Percentiles rank a stretch among this genome's conserved stretches.
Conservation (phyloP, 176 grass and related monocot genomes). For the Puya raimondii region DNA sequence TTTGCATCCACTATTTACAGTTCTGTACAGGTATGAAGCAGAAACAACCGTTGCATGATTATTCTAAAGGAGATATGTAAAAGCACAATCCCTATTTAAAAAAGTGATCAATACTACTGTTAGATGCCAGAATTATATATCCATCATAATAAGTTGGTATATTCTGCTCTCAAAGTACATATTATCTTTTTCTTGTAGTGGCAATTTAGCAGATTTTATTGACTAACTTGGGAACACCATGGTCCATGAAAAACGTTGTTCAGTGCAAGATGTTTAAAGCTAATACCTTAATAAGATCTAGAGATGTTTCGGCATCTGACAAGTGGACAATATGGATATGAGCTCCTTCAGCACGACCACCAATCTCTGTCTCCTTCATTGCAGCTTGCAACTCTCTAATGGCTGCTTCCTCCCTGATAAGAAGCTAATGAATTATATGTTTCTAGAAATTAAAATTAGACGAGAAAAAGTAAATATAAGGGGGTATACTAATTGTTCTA, state of each 20-base stretch:
- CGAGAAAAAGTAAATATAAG: too few species aligned
- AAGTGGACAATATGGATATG: conserved; percentile 93
- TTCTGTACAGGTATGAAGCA: too few species aligned
- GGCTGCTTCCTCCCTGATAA: conserved; percentile 78
- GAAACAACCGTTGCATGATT: too few species aligned
- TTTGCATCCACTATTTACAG: too few species aligned
- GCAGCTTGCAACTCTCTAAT: conserved; percentile 68
- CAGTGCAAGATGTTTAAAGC: not conserved
- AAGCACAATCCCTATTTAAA: too few species aligned
- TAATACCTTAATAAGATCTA: conserved; percentile 73
- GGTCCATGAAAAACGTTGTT: not conserved
- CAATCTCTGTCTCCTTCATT: conserved; percentile 46
- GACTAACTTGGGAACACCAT: not conserved
- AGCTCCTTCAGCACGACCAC: conserved; percentile 81
- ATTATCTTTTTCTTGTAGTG: not conserved
- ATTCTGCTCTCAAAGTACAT: not conserved
- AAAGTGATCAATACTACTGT: too few species aligned
- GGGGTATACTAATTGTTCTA: conserved; percentile 1
- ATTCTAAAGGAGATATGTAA: too few species aligned
- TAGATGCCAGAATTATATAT: too few species aligned
- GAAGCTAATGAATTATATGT: not conserved
- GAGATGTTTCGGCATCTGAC: conserved; percentile 73
- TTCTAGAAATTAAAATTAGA: too few species aligned
- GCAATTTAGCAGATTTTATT: not conserved
- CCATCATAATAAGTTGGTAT: too few species aligned